Percentiles rank a stretch among this genome's conserved stretches.
Conservation (phyloP, 148 eudicot genomes). For the Rhododendron ovatum region DNA sequence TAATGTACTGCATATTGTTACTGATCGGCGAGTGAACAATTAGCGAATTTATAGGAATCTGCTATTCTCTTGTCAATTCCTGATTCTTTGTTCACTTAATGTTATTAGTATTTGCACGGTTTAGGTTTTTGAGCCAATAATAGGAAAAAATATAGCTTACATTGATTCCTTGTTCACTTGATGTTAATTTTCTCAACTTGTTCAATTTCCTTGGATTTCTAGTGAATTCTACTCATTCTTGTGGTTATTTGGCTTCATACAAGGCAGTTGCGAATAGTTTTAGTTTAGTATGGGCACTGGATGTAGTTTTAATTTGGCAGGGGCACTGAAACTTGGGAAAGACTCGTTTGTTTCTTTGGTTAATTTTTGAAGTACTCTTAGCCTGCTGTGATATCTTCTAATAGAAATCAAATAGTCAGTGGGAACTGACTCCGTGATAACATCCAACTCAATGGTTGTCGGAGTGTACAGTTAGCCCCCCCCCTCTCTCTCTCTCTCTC, state of each 20-base stretch:
- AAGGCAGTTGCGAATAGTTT: neutral
- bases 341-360: neutral
- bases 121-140: neutral
- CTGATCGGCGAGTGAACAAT: neutral
- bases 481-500: too few species aligned
- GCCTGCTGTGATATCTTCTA: neutral
- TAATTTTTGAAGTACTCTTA: neutral
- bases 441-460: neutral
- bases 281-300: neutral
- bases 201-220: neutral
- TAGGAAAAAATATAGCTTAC: neutral
- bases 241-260: neutral
- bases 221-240: neutral
- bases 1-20: neutral
- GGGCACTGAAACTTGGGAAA: neutral
- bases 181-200: neutral
- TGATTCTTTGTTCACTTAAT: neutral
- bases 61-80: neutral
- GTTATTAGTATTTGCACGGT: too few species aligned
- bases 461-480: neutral
- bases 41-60: neutral
- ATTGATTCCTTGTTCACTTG: neutral
- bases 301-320: neutral
- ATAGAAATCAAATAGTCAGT: neutral
- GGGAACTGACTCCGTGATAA: neutral